These are phyloP conservation scores for Yamadazyma olivae DNA, from an alignment of 805 yeast species.

Conservation along the genomic window DNA sequence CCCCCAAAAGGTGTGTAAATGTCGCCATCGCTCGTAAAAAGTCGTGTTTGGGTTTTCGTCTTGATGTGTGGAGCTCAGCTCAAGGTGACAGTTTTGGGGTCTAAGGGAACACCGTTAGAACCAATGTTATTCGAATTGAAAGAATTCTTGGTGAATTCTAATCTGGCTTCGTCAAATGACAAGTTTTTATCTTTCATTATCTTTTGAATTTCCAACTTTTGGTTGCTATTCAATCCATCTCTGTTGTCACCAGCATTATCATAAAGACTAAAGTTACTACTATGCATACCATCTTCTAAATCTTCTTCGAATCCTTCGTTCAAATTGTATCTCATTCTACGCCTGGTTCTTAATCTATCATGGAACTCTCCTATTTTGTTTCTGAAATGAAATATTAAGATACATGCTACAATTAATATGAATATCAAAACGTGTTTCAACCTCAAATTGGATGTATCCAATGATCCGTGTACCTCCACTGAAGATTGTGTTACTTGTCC, in stretches of 20 bases:
- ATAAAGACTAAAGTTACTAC: constrained; percentile 54
- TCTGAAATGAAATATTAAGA: constrained; percentile 31
- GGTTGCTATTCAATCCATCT: constrained; percentile 55
- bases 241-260: constrained; percentile 50
- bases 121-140: constrained; percentile 54
- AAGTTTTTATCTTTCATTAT: constrained; percentile 53
- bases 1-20: not conserved
- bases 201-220: constrained; percentile 48
- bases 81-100: constrained; percentile 58
- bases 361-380: constrained; percentile 23
- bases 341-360: constrained; percentile 26
- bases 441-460: constrained; percentile 2
- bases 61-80: not conserved
- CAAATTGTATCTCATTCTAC: constrained; percentile 17
- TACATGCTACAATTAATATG: constrained; percentile 13
- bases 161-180: constrained; percentile 69
- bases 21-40: too few species aligned
- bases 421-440: constrained; percentile 16
- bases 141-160: constrained; percentile 42
- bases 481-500: constrained; percentile 3
- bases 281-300: constrained; percentile 51
- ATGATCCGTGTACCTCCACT: constrained; percentile 3
- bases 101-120: constrained; percentile 64
- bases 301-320: constrained; percentile 12
- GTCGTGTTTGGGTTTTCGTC: too few species aligned